phyloP scores from a whole-genome alignment of 1,284 basidiomycete genomes.

The Irpex sp. region DNA sequence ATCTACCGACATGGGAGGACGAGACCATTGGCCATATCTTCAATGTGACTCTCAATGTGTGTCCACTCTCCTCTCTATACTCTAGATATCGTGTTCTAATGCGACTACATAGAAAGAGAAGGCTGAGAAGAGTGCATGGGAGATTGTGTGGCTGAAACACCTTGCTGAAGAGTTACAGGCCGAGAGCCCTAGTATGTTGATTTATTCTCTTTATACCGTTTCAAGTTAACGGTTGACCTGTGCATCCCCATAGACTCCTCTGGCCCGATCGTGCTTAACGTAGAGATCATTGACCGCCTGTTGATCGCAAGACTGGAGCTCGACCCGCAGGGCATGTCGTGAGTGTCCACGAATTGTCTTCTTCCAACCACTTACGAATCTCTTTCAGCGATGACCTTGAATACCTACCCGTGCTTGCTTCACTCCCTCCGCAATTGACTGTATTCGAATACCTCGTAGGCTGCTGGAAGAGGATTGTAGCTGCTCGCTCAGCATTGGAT shows the following conservation, averaged over 20 bases:
- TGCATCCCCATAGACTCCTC: neutral
- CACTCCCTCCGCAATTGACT: slow-evolving; percentile 76
- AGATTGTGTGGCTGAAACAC: slow-evolving; percentile 81
- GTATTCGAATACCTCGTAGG: slow-evolving; percentile 89
- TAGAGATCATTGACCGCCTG: slow-evolving; percentile 71
- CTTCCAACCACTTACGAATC: slow-evolving; percentile 4
- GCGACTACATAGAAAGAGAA: slow-evolving; percentile 49
- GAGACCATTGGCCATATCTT: slow-evolving; percentile 66
- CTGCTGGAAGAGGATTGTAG: slow-evolving; percentile 85
- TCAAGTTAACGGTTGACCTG: neutral
- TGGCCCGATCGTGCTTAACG: slow-evolving; percentile 36
- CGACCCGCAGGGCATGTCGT: slow-evolving; percentile 74
- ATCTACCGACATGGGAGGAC: slow-evolving; percentile 70
- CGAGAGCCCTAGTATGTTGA: slow-evolving; percentile 56
- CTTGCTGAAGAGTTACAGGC: slow-evolving; percentile 69
- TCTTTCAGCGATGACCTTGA: slow-evolving; percentile 74
- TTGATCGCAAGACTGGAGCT: slow-evolving; percentile 88
- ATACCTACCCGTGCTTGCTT: slow-evolving; percentile 73
- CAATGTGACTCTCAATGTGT: slow-evolving; percentile 77
- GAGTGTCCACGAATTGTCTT: slow-evolving; percentile 27
- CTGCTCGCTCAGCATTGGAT: slow-evolving; percentile 48
- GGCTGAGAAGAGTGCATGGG: slow-evolving; percentile 68
- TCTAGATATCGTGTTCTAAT: neutral
- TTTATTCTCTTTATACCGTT: neutral
- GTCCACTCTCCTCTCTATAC: slow-evolving; percentile 22